phyloP scores from a whole-genome alignment of 257 asterid species.

The Anisodus tanguticus region DNA sequence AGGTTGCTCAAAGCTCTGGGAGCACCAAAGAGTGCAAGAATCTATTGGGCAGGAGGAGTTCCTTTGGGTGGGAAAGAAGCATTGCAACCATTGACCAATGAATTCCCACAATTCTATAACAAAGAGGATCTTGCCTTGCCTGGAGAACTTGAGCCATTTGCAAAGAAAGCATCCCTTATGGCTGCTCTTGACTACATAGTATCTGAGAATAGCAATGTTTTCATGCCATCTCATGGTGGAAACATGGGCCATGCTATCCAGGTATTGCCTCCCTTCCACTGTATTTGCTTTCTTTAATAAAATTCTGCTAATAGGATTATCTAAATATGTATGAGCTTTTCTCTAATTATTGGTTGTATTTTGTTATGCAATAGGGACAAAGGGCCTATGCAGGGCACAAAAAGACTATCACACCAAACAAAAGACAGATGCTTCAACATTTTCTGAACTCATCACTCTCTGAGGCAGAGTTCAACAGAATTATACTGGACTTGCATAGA shows the following conservation, averaged over 20 bases:
- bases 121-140: conserved; percentile 83
- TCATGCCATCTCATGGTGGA: conserved; percentile 99
- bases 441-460: conserved; percentile 75
- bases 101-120: conserved; percentile 76
- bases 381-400: conserved; percentile 92
- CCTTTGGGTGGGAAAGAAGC: conserved; percentile 91
- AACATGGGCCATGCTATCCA: conserved; percentile 96
- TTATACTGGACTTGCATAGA: conserved; percentile 64
- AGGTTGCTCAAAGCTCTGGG: conserved; percentile 92
- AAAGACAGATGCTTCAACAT: conserved; percentile 79
- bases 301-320: neutral
- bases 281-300: neutral
- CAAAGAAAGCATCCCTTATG: conserved; percentile 71
- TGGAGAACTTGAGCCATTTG: conserved; percentile 82
- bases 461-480: conserved; percentile 61
- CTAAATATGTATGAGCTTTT: neutral
- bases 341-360: neutral
- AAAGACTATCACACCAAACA: conserved; percentile 88
- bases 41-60: conserved; percentile 93
- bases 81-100: conserved; percentile 62
- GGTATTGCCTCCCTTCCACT: conserved; percentile 47
- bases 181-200: conserved; percentile 93
- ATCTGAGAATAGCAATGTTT: conserved; percentile 80
- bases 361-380: conserved; percentile 63
- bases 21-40: conserved; percentile 72